A percentile compares a stretch with the other conserved stretches of the same genome.
phyloP scores from a whole-genome alignment of 2,329 filamentous ascomycete genomes.

The Paracorniculantispora psalliotae region DNA sequence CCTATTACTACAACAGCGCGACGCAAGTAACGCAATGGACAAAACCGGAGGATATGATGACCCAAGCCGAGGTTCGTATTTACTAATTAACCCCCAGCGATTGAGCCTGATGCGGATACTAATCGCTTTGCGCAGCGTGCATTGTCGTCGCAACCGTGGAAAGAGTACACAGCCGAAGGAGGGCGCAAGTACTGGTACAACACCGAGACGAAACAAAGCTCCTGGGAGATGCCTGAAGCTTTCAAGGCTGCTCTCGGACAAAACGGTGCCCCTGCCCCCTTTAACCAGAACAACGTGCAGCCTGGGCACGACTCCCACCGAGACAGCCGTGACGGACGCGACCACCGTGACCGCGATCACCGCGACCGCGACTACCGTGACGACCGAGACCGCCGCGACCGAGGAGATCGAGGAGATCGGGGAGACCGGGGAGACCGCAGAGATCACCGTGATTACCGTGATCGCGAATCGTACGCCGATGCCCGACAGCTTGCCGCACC shows the following conservation, averaged over 20 bases:
- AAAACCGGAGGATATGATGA: constrained; percentile 88
- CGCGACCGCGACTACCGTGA: constrained; percentile 17
- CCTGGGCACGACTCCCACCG: constrained; percentile 38
- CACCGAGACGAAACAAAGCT: constrained; percentile 83
- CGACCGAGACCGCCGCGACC: constrained; percentile 17
- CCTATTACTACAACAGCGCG: constrained; percentile 84
- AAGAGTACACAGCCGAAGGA: constrained; percentile 81
- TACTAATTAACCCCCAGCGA: not conserved
- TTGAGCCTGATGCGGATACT: not conserved
- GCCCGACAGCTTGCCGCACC: constrained; percentile 55
- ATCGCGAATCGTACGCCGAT: constrained; percentile 43
- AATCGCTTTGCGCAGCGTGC: constrained; percentile 54
- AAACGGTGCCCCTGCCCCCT: constrained; percentile 38
- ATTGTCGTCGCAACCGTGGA: constrained; percentile 80
- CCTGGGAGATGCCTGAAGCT: constrained; percentile 86
- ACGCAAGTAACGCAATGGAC: constrained; percentile 92
- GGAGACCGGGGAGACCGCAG: too few relatives aligned
- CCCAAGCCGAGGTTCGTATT: constrained; percentile 63
- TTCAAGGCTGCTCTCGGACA: constrained; percentile 68
- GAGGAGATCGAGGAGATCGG: too few relatives aligned
- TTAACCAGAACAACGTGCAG: constrained; percentile 39
- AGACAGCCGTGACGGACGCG: constrained; percentile 23
- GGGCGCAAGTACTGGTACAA: constrained; percentile 96
- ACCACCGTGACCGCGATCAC: constrained; percentile 18
- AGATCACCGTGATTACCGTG: constrained; percentile 22